Evolutionary conservation across 768 basidiomycete species (phyloP).

Genomic region (Leccinum incarnatum): DNA sequence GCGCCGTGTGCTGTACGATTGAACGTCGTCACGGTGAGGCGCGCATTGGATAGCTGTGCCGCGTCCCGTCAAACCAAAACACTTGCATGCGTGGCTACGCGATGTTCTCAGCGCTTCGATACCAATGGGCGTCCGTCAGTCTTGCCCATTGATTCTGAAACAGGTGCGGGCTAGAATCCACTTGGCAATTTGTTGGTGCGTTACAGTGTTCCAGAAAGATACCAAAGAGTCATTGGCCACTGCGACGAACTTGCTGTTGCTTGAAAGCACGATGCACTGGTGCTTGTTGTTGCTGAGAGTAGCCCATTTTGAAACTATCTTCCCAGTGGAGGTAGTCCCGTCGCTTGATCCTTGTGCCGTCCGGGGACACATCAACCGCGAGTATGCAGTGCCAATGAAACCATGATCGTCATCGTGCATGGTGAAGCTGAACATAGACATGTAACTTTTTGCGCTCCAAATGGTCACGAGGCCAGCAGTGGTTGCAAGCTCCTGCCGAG

Average conservation of each 20-base stretch:
- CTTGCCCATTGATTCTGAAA: neutral
- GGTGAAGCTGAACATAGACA: no score
- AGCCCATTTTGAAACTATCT: neutral
- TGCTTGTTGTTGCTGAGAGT: neutral
- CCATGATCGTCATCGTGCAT: no score
- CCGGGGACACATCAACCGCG: no score
- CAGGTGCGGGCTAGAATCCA: neutral
- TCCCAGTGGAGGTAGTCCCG: neutral
- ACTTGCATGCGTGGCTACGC: neutral
- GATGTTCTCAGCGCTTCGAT: neutral
- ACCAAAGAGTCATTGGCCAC: neutral
- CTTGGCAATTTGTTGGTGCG: neutral
- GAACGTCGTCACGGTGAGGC: neutral
- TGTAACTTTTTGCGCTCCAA: no score
- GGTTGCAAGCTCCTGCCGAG: no score
- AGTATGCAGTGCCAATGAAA: no score
- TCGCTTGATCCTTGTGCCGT: no score
- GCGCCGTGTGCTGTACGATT: neutral
- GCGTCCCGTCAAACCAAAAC: neutral
- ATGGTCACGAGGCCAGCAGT: no score
- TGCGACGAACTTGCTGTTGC: neutral
- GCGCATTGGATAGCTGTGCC: no score
- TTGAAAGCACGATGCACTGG: neutral
- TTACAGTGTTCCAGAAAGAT: neutral
- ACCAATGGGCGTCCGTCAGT: neutral